Base-by-base conservation (phyloP, 2,329 filamentous ascomycete species). In the Neoscytalidium dimidiatum region DNA sequence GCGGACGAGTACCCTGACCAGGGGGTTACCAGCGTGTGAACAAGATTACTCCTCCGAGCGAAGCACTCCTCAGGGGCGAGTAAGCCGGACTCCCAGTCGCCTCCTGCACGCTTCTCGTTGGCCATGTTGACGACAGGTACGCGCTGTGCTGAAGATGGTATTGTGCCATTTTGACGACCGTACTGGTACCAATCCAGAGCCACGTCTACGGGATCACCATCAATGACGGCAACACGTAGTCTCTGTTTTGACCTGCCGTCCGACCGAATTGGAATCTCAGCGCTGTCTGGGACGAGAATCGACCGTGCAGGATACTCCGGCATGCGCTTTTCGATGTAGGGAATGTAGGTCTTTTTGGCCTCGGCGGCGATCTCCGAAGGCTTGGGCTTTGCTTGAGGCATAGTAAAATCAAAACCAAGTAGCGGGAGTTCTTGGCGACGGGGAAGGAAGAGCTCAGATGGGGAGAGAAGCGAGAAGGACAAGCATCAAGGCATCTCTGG, bases 71-170 rank as follows among this genome's bases (percentile, higher is more conserved):
- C 88, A 61, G 87, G 88, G 33, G 86, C 86, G 69, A 85, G 82
- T 13, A 85, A 79, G 9, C 84, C 85, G 38, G 81, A 90, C 70
- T 92, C 90, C 91, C 91, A 94, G 73, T 93, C 90, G n/a, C 91
- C 91, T 9, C 91, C 91, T 0, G 90, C 84, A 41, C 89, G 83
- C 72, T 89, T 90, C 74, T 93, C 90, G 77, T 93, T 92, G 53
- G 91, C 91, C 64, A 88, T 85, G 69, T 90, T 92, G 67, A 92
- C 86, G 66, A 92, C 88, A 0, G 89, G 87, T 64, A 91, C 84
- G 14, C 46, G 35, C 2, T 79, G 76, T 13, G 60, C 48, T 21
- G 29, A 44, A 11, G 29, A 44, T 14, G 67, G 17, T 14, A 52
- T 64, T 46, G 38, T 46, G 21, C 44, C 65, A 7, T 56, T 65